Evolutionary conservation across 2,329 filamentous ascomycete genomes (phyloP).

Genomic region (Metarhizium rileyi): DNA sequence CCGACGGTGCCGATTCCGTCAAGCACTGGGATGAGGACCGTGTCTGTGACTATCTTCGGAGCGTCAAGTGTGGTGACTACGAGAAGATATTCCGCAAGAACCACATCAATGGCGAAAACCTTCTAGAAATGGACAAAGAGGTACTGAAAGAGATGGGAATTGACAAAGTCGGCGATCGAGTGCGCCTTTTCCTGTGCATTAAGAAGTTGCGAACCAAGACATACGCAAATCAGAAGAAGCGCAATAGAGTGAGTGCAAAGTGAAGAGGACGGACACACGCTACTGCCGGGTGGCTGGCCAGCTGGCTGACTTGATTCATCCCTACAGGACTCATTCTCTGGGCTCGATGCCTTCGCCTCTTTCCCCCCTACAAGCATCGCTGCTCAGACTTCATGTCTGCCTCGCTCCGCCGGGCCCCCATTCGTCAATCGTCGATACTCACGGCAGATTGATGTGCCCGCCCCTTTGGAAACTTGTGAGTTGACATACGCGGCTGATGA

Average conservation of each 20-base stretch:
- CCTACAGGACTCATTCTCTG: conserved; percentile 69
- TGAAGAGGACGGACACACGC: not conserved
- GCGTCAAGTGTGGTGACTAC: conserved; percentile 89
- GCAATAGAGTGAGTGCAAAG: conserved; percentile 61
- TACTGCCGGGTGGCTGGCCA: not conserved
- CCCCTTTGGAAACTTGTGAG: conserved; percentile 37
- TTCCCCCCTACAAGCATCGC: conserved; percentile 20
- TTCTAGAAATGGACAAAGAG: conserved; percentile 94
- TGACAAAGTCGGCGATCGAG: conserved; percentile 92
- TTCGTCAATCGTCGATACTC: conserved; percentile 52
- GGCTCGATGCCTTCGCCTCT: conserved; percentile 55
- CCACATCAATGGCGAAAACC: conserved; percentile 94
- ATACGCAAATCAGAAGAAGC: conserved; percentile 68
- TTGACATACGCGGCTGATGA: conserved; percentile 53
- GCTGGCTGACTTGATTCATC: conserved; percentile 3
- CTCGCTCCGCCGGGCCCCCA: conserved; percentile 35
- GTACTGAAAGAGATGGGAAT: conserved; percentile 97
- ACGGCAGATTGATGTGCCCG: conserved; percentile 43
- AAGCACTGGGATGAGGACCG: conserved; percentile 86
- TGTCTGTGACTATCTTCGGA: conserved; percentile 83
- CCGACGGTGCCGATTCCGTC: conserved; percentile 63
- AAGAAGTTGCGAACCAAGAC: conserved; percentile 73
- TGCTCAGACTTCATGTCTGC: conserved; percentile 49
- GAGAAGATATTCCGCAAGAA: conserved; percentile 83
- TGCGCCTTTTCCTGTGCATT: conserved; percentile 78